phyloP scores from a whole-genome alignment of 495 filamentous ascomycete species.

The Neurospora terricola region DNA sequence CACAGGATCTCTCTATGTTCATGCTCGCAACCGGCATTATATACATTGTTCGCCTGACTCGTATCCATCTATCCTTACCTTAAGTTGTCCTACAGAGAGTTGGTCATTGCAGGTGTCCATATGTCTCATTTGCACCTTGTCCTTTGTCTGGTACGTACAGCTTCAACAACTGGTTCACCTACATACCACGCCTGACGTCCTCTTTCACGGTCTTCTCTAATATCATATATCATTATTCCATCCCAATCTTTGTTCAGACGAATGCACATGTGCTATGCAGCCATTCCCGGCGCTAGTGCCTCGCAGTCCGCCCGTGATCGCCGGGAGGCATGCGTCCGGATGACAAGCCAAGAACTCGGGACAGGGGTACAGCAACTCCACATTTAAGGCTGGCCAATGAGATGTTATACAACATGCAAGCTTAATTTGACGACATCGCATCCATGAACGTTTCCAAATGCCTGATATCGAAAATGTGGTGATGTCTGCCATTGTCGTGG shows the following conservation, averaged over 20 bases:
- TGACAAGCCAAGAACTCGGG: neutral
- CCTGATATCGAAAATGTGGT: neutral
- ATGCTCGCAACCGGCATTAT: no score
- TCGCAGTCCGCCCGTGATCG: neutral
- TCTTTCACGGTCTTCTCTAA: neutral
- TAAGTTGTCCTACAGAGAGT: neutral
- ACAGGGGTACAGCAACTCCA: neutral
- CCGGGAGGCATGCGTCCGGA: neutral
- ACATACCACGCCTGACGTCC: neutral
- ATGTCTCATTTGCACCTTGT: neutral
- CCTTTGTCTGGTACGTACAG: neutral
- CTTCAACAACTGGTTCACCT: neutral
- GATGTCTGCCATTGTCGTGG: neutral
- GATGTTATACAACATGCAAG: neutral
- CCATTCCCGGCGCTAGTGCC: neutral
- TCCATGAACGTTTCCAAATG: neutral
- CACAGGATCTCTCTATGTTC: no score
- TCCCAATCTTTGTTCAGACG: neutral
- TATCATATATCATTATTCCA: neutral
- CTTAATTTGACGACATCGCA: neutral
- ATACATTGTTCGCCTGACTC: neutral
- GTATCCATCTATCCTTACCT: neutral
- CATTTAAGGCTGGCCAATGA: neutral
- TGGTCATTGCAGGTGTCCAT: neutral
- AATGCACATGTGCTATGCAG: neutral